Evolutionary conservation across 495 filamentous ascomycete genomes (phyloP).

Genomic region (Penicillium waksmanii): DNA sequence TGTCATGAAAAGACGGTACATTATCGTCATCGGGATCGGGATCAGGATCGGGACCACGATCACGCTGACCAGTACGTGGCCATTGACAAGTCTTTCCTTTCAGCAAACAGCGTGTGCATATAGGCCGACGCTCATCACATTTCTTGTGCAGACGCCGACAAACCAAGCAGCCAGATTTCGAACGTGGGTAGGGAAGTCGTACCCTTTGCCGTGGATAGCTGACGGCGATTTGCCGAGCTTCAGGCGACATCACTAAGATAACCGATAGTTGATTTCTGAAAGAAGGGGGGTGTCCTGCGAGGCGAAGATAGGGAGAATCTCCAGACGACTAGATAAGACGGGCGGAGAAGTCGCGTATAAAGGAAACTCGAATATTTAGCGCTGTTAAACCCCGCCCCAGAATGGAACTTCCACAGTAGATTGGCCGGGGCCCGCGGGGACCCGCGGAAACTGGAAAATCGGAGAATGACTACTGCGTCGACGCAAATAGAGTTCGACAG

Average conservation of each 20-base stretch:
- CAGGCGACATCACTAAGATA: neutral
- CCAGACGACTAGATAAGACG: neutral
- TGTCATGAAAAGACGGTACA: neutral
- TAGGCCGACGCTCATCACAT: conserved; percentile 2
- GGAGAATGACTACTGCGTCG: neutral
- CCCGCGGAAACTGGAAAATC: neutral
- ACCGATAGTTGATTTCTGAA: no score
- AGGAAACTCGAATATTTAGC: neutral
- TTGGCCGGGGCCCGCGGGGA: neutral
- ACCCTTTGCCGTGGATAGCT: conserved; percentile 2
- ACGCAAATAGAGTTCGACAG: neutral
- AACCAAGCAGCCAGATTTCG: neutral
- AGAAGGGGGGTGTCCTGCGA: neutral
- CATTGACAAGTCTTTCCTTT: neutral
- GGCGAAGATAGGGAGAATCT: neutral
- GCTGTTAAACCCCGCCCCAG: no score
- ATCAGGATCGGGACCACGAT: neutral
- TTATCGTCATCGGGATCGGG: neutral
- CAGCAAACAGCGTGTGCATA: conserved; percentile 2
- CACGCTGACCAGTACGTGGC: neutral
- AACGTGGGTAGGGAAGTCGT: conserved; percentile 4
- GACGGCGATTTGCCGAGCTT: neutral
- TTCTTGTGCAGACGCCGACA: conserved; percentile 3
- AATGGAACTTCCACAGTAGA: neutral
- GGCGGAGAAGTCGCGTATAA: conserved; percentile 1